Evolutionary conservation across 2,329 filamentous ascomycete genomes (phyloP).

Genomic region (Daldinia sp.): DNA sequence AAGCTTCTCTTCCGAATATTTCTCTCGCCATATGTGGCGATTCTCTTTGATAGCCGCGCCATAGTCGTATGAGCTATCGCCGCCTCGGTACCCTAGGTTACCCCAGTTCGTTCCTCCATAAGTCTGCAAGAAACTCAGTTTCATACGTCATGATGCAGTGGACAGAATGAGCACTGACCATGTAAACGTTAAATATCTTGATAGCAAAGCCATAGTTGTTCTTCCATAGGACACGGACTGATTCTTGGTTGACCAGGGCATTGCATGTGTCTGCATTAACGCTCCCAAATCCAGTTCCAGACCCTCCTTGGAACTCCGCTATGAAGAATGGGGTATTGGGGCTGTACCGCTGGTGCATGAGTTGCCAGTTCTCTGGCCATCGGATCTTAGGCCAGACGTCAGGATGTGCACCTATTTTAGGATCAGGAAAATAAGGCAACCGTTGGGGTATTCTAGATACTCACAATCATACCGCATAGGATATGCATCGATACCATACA

Average conservation of each 20-base stretch:
- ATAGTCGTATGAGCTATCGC: constrained; percentile 67
- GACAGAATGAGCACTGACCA: constrained; percentile 57
- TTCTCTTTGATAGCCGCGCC: constrained; percentile 68
- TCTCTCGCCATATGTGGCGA: constrained; percentile 72
- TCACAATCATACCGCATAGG: background rate
- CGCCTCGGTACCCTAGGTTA: constrained; percentile 75
- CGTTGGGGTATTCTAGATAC: background rate
- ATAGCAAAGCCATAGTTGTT: constrained; percentile 72
- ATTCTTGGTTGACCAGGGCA: constrained; percentile 73
- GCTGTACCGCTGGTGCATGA: constrained; percentile 34
- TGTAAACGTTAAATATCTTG: constrained; percentile 76
- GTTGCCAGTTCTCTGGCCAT: constrained; percentile 36
- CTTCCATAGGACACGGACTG: constrained; percentile 82
- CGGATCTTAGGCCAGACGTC: constrained; percentile 45
- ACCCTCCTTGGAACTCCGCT: constrained; percentile 63
- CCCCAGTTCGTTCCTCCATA: constrained; percentile 82
- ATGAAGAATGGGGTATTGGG: constrained; percentile 27
- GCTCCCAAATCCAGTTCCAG: constrained; percentile 27
- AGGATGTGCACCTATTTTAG: constrained; percentile 57
- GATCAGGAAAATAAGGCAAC: background rate
- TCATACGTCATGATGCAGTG: background rate
- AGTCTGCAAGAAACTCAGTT: constrained; percentile 51
- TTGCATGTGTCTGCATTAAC: constrained; percentile 61
- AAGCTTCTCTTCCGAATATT: constrained; percentile 82
- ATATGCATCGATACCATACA: background rate